Evolutionary conservation across 176 grass and related monocot species (phyloP), one percentile per base, ranked within the genome.

Genomic region (Areca catechu): DNA sequence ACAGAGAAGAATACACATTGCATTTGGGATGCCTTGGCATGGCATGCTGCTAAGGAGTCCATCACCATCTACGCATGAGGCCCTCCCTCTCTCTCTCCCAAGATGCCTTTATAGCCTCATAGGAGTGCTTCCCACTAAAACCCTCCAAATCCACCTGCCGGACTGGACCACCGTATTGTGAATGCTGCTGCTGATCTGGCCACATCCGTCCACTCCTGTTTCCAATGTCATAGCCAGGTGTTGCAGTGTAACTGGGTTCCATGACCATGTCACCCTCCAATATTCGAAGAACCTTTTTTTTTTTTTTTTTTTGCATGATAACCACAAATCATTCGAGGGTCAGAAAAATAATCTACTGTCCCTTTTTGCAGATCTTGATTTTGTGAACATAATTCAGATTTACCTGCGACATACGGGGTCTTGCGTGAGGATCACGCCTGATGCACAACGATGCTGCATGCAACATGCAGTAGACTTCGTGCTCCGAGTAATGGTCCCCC

Each of bases 351-450:
- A 0, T 43, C 34, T 43, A 43, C 34, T 2, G 2, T 10, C 7
- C 9, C 34, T 43, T 43, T 43, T 9, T 12, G 34, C 34, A 43
- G 7, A 12, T 43, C 34, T 43, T 12, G 9, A 43, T 43, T 43
- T 4, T 4, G 15, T 0, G 28, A 15, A 3, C 20, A 19, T n/a
- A 51, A 5, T 6, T 16, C 47, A 60, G 53, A 47, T 16, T 20
- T 72, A 82, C 79, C 72, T 89, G 88, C 54, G 94, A 98, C 88
- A 98, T 98, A 29, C 94, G 94, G 76, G 94, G 94, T 60, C 94
- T 88, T 51, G 88, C 72, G 62, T 85, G 84, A 67, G 94, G 84
- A 52, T 98, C 94, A 16, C 84, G 88, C 60, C 78, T 61, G 56
- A 98, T 83, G 57, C 94, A 98, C 53, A 98, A 50, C 54, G 78